Evolutionary conservation across 352 stramenopile genomes (phyloP).

Genomic region (Pythium grandisporangium): DNA sequence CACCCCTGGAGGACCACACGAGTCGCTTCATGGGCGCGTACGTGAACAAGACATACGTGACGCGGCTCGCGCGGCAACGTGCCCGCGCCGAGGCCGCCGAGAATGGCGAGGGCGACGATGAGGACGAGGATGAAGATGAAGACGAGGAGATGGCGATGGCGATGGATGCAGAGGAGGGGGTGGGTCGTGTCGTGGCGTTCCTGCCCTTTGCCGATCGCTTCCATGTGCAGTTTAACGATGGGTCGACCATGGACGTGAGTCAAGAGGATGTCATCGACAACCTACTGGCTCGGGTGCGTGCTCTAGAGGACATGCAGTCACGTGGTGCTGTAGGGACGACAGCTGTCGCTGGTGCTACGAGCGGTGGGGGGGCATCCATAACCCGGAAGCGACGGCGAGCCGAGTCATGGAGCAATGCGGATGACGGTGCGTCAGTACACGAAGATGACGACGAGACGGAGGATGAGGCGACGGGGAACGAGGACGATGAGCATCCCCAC

Average conservation of each 20-base stretch:
- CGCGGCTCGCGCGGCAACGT: too few relatives aligned
- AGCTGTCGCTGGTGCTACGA: not conserved
- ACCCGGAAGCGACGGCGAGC: not conserved
- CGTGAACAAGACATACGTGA: slow-evolving; percentile 11
- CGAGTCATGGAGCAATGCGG: slow-evolving; percentile 1
- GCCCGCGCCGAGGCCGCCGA: not conserved
- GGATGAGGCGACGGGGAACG: slow-evolving; percentile 6
- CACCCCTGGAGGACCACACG: slow-evolving; percentile 32
- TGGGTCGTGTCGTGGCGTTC: slow-evolving; percentile 33
- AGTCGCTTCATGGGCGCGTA: slow-evolving; percentile 46
- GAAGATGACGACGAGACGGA: slow-evolving; percentile 15
- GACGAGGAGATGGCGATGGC: too few relatives aligned
- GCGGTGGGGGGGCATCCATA: too few relatives aligned
- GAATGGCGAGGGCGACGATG: not conserved
- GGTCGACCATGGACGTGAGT: slow-evolving; percentile 26
- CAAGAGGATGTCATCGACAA: slow-evolving; percentile 51
- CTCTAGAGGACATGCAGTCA: not conserved
- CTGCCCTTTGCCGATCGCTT: slow-evolving; percentile 55
- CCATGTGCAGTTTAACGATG: slow-evolving; percentile 41
- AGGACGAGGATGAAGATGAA: not conserved
- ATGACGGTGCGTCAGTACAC: slow-evolving; percentile 5
- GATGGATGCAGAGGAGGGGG: not conserved
- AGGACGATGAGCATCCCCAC: too few relatives aligned
- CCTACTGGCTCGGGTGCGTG: slow-evolving; percentile 33
- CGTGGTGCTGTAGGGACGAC: too few relatives aligned